Evolutionary conservation across 257 asterid genomes (phyloP).

Genomic region (Hygrophila difformis): DNA sequence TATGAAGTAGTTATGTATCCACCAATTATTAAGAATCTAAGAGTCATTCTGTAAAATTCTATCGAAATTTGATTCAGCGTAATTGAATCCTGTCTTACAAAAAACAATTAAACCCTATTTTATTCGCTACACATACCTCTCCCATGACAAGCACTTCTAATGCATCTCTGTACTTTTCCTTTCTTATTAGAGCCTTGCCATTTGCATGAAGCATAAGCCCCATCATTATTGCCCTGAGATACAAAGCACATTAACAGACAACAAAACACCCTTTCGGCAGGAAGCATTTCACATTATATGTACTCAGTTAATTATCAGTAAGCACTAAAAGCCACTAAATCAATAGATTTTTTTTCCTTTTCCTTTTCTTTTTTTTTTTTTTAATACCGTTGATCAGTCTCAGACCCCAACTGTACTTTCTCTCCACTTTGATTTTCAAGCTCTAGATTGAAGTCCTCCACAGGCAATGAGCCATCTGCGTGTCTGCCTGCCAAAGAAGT

Average conservation of each 20-base stretch:
- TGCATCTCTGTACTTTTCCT: slow-evolving; percentile 64
- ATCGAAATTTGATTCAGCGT: no score
- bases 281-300: slow-evolving; percentile 5
- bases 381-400: slow-evolving; percentile 77
- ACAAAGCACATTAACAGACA: neutral
- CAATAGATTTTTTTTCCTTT: no score
- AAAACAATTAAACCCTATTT: no score
- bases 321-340: no score
- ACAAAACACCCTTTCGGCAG: neutral
- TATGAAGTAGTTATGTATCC: neutral
- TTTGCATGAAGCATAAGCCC: slow-evolving; percentile 95
- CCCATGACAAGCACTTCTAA: slow-evolving; percentile 92
- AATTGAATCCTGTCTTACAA: no score
- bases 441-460: slow-evolving; percentile 84
- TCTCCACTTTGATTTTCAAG: slow-evolving; percentile 94
- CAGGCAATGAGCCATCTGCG: slow-evolving; percentile 80
- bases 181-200: slow-evolving; percentile 62
- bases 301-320: slow-evolving; percentile 4
- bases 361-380: slow-evolving; percentile 2
- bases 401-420: slow-evolving; percentile 74
- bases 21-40: neutral
- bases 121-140: slow-evolving; percentile 57
- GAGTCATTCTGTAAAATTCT: neutral
- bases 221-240: slow-evolving; percentile 86
- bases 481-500: slow-evolving; percentile 70